Conservation (phyloP, 805 yeast genomes). For the Lachancea nothofagi region DNA sequence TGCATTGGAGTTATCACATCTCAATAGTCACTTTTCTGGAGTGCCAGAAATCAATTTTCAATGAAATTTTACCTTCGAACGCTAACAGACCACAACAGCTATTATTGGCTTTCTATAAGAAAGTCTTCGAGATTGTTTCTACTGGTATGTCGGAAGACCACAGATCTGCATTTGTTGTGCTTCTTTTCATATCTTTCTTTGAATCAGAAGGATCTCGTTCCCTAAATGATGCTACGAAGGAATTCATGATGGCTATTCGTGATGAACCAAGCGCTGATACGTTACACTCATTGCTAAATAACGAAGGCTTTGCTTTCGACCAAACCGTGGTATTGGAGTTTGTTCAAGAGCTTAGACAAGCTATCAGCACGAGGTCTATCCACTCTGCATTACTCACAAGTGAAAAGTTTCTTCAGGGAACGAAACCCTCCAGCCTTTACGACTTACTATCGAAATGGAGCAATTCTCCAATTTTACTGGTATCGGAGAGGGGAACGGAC, state of each 20-base stretch:
- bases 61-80: slow-evolving; percentile 10
- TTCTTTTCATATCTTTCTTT: slow-evolving; percentile 29
- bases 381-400: neutral
- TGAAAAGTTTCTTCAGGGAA: neutral
- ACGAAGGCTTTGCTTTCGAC: neutral
- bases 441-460: slow-evolving; percentile 13
- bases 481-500: slow-evolving; percentile 61
- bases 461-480: slow-evolving; percentile 38
- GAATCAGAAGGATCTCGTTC: slow-evolving; percentile 5
- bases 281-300: neutral
- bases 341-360: neutral
- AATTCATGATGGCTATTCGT: neutral
- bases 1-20: slow-evolving; percentile 56
- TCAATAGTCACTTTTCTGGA: slow-evolving; percentile 42
- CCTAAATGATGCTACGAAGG: slow-evolving; percentile 2
- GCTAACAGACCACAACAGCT: slow-evolving; percentile 30
- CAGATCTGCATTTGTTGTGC: slow-evolving; percentile 39
- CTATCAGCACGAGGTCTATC: neutral
- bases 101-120: slow-evolving; percentile 39
- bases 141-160: slow-evolving; percentile 44
- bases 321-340: neutral
- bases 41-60: slow-evolving; percentile 33
- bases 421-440: slow-evolving; percentile 9
- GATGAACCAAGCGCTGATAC: too few species aligned
- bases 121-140: slow-evolving; percentile 41